phyloP scores from a whole-genome alignment of 1,284 basidiomycete species.

The Neonothopanus nambi region DNA sequence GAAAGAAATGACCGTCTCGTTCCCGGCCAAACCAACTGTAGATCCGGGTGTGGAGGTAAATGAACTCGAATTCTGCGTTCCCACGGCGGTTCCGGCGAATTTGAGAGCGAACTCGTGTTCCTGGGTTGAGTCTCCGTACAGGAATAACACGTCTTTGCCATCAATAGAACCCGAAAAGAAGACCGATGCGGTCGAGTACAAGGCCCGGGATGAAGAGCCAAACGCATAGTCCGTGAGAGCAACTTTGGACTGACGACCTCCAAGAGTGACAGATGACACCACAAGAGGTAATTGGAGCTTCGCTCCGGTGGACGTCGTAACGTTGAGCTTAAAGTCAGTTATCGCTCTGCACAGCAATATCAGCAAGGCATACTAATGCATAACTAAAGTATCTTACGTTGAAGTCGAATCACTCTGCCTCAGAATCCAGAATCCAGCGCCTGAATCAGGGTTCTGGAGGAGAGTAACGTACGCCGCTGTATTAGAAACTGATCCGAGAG shows the following conservation, averaged over 20 bases:
- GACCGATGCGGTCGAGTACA: conserved; percentile 71
- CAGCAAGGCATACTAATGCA: not conserved
- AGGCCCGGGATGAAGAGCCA: conserved; percentile 47
- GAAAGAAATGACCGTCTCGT: conserved; percentile 45
- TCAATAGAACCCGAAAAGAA: conserved; percentile 69
- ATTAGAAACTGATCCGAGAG: conserved; percentile 32
- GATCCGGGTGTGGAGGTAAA: not conserved
- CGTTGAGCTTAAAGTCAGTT: conserved; percentile 54
- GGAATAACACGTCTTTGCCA: conserved; percentile 64
- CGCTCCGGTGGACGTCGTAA: conserved; percentile 49
- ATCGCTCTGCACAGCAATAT: conserved; percentile 36
- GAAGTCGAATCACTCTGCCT: conserved; percentile 68
- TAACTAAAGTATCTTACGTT: conserved; percentile 43
- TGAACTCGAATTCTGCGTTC: conserved; percentile 19
- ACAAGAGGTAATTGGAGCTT: conserved; percentile 53
- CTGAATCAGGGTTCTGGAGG: conserved; percentile 67
- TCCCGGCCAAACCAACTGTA: conserved; percentile 21
- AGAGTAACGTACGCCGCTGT: conserved; percentile 58
- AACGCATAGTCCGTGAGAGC: conserved; percentile 68
- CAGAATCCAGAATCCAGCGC: conserved; percentile 67
- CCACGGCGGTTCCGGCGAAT: conserved; percentile 47
- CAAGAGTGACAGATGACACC: conserved; percentile 53
- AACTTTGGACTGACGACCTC: conserved; percentile 69
- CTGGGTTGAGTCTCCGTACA: conserved; percentile 60
- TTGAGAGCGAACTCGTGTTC: conserved; percentile 56